Evolutionary conservation across 768 basidiomycete genomes (phyloP).

Genomic region (Pisolithus sp.): DNA sequence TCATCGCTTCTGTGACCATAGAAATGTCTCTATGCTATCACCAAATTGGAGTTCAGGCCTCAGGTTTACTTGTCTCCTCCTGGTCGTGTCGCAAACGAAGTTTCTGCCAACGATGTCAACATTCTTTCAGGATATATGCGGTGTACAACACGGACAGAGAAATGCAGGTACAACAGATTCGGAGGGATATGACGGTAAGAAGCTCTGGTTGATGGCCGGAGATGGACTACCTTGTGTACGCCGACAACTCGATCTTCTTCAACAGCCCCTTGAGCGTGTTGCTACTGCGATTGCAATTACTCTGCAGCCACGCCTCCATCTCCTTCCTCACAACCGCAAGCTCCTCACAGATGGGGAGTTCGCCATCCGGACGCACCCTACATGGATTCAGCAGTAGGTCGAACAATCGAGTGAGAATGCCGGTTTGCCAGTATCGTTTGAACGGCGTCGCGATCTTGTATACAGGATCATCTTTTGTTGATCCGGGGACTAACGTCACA

Average conservation of each 20-base stretch:
- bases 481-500: constrained; percentile 32
- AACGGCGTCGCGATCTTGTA: constrained; percentile 72
- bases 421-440: constrained; percentile 92
- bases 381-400: constrained; percentile 81
- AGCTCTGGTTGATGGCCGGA: background rate
- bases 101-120: too few relatives aligned
- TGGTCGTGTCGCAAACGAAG: too few relatives aligned
- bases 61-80: too few relatives aligned
- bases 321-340: constrained; percentile 58
- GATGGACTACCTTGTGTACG: constrained; percentile 23
- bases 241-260: constrained; percentile 70
- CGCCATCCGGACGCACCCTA: constrained; percentile 45
- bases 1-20: too few relatives aligned
- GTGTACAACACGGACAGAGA: too few relatives aligned
- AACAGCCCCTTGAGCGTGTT: constrained; percentile 74
- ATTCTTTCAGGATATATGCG: too few relatives aligned
- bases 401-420: constrained; percentile 80
- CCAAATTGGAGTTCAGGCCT: too few relatives aligned
- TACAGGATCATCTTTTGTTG: constrained; percentile 28
- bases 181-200: background rate
- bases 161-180: too few relatives aligned
- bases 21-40: too few relatives aligned
- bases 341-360: constrained; percentile 69
- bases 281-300: constrained; percentile 80
- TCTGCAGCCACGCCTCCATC: constrained; percentile 85